Base-by-base conservation (phyloP, 306 rosid genomes). In the Crotalaria pallida region DNA sequence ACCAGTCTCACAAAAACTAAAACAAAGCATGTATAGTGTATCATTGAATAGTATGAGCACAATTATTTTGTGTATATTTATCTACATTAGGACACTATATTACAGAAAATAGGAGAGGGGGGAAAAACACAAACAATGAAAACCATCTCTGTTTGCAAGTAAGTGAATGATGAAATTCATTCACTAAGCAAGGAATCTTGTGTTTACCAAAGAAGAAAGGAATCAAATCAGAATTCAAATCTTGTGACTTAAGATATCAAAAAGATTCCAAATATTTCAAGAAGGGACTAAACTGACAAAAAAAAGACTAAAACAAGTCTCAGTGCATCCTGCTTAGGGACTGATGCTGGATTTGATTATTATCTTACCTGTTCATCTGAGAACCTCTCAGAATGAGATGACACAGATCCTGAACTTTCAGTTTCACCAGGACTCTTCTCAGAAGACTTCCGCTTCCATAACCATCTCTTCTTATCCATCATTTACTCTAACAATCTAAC, bases 381-480 rank as follows among this genome's bases (percentile, higher is more conserved):
- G 79, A 55, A 79, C 69, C 83, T 84, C 96, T 83, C 97, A 10
- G 91, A 85, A 69, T 86, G 84, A 2, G 96, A 87, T n/a, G 96
- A 87, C 69, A 77, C 77, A 5, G 99, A 89, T 75, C 90, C 97
- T 18, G 92, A 86, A 80, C 97, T 84, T 38, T 91, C 97, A 65
- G 86, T 83, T 83, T 92, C 96, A 0, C 89, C 87, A 0, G 95
- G 62, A 74, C 96, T 85, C 80, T 78, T 89, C 69, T 89, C 95
- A 4, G 96, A 87, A 69, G 91, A 86, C 74, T 79, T 91, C 65
- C 85, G 76, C 85, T 88, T 91, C 96, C 97, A 86, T 29, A 88
- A 80, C 96, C 96, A 91, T 79, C 82, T 87, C 79, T 89, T 86
- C 60, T 83, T 86, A 72, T 94, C 97, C 88, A 86, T 91, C 77